These are phyloP conservation scores for Aphanomyces astaci DNA, from an alignment of 352 stramenopile species.

Conservation along the genomic window DNA sequence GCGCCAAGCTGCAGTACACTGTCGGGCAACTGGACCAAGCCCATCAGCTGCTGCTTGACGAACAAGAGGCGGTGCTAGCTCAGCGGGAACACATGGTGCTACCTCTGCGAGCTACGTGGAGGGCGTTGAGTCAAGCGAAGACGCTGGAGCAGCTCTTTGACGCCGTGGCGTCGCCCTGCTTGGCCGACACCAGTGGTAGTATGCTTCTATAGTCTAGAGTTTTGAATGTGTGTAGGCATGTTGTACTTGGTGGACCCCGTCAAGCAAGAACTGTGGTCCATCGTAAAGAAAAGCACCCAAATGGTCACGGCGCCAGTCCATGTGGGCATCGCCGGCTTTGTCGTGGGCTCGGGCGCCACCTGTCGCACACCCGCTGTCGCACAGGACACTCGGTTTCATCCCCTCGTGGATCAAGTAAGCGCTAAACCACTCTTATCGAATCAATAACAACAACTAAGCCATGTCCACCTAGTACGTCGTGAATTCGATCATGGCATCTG, in stretches of 20 bases:
- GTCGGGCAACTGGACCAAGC: neutral
- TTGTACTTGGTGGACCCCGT: constrained; percentile 2
- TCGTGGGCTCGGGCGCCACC: neutral
- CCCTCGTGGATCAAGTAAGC: constrained; percentile 17
- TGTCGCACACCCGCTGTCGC: constrained; percentile 8
- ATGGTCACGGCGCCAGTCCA: constrained; percentile 1
- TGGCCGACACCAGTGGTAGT: neutral
- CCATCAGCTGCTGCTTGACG: neutral
- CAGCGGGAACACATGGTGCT: constrained; percentile 1
- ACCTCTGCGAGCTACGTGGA: neutral
- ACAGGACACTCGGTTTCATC: constrained; percentile 1
- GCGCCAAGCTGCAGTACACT: neutral
- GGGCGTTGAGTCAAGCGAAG: neutral
- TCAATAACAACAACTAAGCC: too few relatives aligned
- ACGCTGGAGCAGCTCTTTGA: constrained; percentile 6
- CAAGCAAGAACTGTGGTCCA: constrained; percentile 22
- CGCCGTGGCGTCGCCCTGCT: neutral
- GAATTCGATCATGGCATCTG: neutral
- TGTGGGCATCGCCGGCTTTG: constrained; percentile 13
- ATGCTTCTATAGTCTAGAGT: neutral
- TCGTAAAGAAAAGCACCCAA: neutral
- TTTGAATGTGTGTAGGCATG: neutral
- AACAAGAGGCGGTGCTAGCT: neutral
- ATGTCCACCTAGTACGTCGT: too few relatives aligned
- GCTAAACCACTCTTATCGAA: neutral